These are phyloP conservation scores for Sclerotiophoma versabilis DNA, from an alignment of 2,329 filamentous ascomycete species.

Conservation along the genomic window DNA sequence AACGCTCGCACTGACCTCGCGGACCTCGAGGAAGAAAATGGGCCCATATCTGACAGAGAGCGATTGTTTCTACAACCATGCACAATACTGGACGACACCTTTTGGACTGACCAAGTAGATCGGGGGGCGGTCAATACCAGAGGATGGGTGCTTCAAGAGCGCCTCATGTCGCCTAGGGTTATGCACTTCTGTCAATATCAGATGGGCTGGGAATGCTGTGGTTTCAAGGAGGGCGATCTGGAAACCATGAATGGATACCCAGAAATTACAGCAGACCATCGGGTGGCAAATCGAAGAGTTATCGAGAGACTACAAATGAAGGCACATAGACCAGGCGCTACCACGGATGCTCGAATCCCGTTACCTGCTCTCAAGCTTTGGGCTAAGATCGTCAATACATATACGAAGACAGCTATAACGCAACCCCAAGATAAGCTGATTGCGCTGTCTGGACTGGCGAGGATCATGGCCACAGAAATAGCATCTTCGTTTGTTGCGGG, in stretches of 20 bases:
- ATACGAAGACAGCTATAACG: neutral
- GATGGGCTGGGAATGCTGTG: conserved; percentile 31
- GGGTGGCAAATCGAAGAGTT: too few species aligned
- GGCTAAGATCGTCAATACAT: neutral
- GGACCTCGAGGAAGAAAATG: too few species aligned
- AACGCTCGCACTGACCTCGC: too few species aligned
- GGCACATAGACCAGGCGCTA: too few species aligned
- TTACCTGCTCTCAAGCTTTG: neutral
- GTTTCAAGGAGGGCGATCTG: neutral
- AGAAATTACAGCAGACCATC: neutral
- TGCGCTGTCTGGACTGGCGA: neutral
- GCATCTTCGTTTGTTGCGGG: neutral
- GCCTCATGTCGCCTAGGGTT: conserved; percentile 29
- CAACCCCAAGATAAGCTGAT: neutral
- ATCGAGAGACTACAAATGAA: too few species aligned
- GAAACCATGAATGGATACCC: neutral
- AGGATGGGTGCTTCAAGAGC: conserved; percentile 36
- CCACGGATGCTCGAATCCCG: neutral
- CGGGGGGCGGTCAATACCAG: conserved; percentile 24
- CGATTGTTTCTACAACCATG: neutral
- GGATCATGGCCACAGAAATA: neutral
- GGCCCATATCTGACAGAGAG: neutral
- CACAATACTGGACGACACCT: neutral
- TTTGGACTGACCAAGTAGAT: conserved; percentile 25
- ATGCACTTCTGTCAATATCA: conserved; percentile 31